A percentile compares a stretch with the other conserved stretches of the same genome.
Conservation (phyloP, 176 grass and related monocot species). For the Cenchrus americanus region DNA sequence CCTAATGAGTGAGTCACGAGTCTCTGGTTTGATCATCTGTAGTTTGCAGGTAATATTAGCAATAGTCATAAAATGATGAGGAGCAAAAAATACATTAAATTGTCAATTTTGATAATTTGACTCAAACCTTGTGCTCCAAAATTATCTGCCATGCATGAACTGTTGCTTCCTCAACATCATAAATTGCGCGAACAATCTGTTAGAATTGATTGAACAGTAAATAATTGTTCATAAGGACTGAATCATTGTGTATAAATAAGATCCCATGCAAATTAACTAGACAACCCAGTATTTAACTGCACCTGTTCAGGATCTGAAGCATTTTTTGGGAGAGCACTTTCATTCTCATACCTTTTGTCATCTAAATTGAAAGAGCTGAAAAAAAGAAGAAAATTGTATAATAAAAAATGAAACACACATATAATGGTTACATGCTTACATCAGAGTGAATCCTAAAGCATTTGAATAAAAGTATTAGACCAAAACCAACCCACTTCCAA, state of each 20-base stretch:
- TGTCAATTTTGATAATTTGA: conserved; percentile 35
- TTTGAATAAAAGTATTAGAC: conserved; percentile 16
- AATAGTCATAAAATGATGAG: conserved; percentile 15
- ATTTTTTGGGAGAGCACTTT: conserved; percentile 72
- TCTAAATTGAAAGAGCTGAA: conserved; percentile 92
- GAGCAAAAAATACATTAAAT: conserved; percentile 11
- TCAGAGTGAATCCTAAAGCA: not conserved
- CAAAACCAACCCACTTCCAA: not conserved
- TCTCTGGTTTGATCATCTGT: conserved; percentile 89
- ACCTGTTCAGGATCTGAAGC: conserved; percentile 79
- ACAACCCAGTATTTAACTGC: conserved; percentile 9
- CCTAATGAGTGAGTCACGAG: conserved; percentile 73
- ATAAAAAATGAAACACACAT: conserved; percentile 22
- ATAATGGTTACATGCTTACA: conserved; percentile 5
- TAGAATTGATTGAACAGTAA: conserved; percentile 31
- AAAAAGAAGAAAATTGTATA: conserved; percentile 34
- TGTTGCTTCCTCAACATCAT: conserved; percentile 97
- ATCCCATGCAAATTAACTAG: conserved; percentile 19
- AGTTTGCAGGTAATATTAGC: conserved; percentile 43
- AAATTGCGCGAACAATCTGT: conserved; percentile 86
- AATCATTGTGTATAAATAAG: not conserved
- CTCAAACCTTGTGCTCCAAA: conserved; percentile 79
- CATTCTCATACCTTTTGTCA: conserved; percentile 91
- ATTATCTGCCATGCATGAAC: conserved; percentile 86
- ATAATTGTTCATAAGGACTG: conserved; percentile 29